Conservation (phyloP, 2,329 filamentous ascomycete species). For the Claviceps arundinis region DNA sequence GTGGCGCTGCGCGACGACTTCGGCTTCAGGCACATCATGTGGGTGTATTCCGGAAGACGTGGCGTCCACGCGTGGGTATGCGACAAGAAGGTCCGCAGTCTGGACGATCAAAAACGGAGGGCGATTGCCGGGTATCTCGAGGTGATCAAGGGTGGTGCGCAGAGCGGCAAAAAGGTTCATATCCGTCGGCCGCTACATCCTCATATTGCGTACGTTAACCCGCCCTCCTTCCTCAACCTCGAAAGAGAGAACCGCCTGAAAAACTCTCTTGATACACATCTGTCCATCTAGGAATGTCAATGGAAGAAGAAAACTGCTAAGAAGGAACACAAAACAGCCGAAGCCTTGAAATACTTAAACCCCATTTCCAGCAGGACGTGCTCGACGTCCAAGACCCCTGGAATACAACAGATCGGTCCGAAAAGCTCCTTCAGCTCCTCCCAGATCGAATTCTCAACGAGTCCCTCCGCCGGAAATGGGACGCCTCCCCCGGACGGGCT, state of each 20-base stretch:
- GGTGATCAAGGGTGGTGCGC: slow-evolving; percentile 72
- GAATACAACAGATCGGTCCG: slow-evolving; percentile 52
- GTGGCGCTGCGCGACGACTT: slow-evolving; percentile 82
- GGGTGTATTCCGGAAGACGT: slow-evolving; percentile 95
- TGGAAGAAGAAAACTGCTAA: slow-evolving; percentile 6
- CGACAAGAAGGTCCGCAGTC: slow-evolving; percentile 68
- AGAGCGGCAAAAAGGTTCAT: slow-evolving; percentile 79
- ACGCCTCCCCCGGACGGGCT: slow-evolving; percentile 61
- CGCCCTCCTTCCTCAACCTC: neutral
- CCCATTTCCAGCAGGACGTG: slow-evolving; percentile 73
- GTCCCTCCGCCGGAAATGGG: slow-evolving; percentile 81
- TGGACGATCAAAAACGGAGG: slow-evolving; percentile 76
- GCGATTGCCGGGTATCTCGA: slow-evolving; percentile 85
- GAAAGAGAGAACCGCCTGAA: no score
- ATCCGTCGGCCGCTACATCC: slow-evolving; percentile 76
- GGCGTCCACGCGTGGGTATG: slow-evolving; percentile 98
- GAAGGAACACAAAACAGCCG: slow-evolving; percentile 35
- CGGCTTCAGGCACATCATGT: slow-evolving; percentile 91
- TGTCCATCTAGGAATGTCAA: no score
- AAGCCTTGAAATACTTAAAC: slow-evolving; percentile 71
- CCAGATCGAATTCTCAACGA: slow-evolving; percentile 69
- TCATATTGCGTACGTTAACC: slow-evolving; percentile 54
- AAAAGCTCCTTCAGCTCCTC: slow-evolving; percentile 70
- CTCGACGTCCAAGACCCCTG: slow-evolving; percentile 81
- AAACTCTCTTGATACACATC: no score